Evolutionary conservation across 805 yeast species (phyloP).

Genomic region (Cyberlindnera maritima): DNA sequence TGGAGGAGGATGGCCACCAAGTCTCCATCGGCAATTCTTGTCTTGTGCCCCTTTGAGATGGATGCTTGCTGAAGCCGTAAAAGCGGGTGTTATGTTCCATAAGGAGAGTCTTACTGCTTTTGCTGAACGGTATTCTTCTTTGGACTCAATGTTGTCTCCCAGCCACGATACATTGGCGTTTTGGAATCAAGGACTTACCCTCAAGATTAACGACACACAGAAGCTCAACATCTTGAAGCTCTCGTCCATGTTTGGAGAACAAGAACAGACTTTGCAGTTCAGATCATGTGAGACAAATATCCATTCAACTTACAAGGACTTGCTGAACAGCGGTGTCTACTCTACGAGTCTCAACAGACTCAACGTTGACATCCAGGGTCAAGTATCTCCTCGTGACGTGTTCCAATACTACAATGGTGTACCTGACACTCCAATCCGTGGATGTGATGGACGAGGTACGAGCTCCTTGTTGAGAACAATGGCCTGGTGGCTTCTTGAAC

Average conservation of each 20-base stretch:
- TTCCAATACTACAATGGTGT: conserved; percentile 19
- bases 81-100: conserved; percentile 48
- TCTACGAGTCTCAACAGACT: conserved; percentile 18
- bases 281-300: conserved; percentile 18
- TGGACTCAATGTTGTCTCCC: conserved; percentile 44
- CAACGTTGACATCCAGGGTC: conserved; percentile 7
- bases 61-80: conserved; percentile 55
- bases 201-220: conserved; percentile 10
- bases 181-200: conserved; percentile 15
- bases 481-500: conserved; percentile 62
- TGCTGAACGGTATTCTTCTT: conserved; percentile 36
- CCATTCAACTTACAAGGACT: conserved; percentile 10
- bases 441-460: conserved; percentile 41
- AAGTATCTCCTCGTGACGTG: conserved; percentile 6
- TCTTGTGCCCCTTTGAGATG: conserved; percentile 57
- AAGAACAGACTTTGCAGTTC: conserved; percentile 14
- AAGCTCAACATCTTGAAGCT: conserved; percentile 11
- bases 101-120: conserved; percentile 39
- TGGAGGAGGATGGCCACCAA: conserved; percentile 66
- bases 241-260: conserved; percentile 8
- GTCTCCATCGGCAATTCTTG: conserved; percentile 40
- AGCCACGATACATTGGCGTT: conserved; percentile 50
- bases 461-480: conserved; percentile 28
- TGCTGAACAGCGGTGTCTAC: conserved; percentile 19
- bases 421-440: conserved; percentile 24